Base-by-base conservation (phyloP, 495 filamentous ascomycete species). In the Aspergillus avenaceus region DNA sequence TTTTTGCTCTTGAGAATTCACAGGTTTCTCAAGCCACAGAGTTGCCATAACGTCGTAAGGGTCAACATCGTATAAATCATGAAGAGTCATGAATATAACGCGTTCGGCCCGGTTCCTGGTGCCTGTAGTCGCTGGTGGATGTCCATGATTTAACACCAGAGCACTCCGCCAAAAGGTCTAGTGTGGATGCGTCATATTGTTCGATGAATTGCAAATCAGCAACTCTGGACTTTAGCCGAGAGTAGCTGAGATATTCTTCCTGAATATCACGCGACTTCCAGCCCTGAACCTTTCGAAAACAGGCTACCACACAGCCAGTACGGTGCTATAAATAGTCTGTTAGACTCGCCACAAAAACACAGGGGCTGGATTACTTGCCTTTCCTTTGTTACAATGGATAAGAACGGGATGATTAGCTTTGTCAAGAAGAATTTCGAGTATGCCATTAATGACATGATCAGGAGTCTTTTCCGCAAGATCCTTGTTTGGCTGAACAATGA, bases 381-480 rank as follows among this genome's bases (percentile, higher is more conserved):
- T 90, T 51, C 90, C 90, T 56, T 93, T 89, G 57, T 95, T 95
- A 70, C 90, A 95, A 58, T 95, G 90, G 26, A 95, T 81, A 29
- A 93, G 71, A 1, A 95, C 58, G 0, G 90, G 90, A 50, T 91
- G 81, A 47, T 90, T 88, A 11, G 71, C 60, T 6, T 73, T 69
- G 58, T 90, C 75, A 28, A 88, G 68, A 22, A 91, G 72, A 40
- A 90, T 63, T 3, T 76, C 64, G 12, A 92, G 70, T 37, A 87
- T 83, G 8, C 75, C 67, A 48, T 72, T 72, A 69, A 95, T 84
- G 3, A 79, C 76, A 19, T 70, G 62, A n/a, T 79, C 60, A 0
- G 85, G 79, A 14, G 88, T 71, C 5, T 52, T 58, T 28, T 71
- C 50, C 2, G 55, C 52, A 23, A 61, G 54, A 54, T 87, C 86